Evolutionary conservation across 257 asterid genomes (phyloP).

Genomic region (Orobanche coerulescens): DNA sequence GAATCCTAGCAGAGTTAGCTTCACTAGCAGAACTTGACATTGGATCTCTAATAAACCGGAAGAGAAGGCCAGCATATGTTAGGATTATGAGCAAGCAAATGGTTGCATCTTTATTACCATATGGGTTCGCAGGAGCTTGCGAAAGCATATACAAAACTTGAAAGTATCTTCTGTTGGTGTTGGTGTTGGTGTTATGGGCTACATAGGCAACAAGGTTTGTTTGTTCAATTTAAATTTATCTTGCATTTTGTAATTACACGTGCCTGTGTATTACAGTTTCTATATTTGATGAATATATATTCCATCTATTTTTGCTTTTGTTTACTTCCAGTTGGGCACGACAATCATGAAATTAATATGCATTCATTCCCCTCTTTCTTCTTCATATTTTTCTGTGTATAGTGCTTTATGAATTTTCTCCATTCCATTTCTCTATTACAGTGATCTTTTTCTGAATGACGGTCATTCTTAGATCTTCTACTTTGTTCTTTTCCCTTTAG

Average conservation of each 20-base stretch:
- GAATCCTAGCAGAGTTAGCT: conserved; percentile 33
- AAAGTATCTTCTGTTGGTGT: conserved; percentile 77
- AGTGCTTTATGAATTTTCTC: too few relatives aligned
- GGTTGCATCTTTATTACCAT: conserved; percentile 79
- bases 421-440: too few relatives aligned
- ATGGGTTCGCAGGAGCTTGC: conserved; percentile 86
- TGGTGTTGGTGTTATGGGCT: conserved; percentile 98
- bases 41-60: conserved; percentile 55
- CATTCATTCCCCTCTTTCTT: too few relatives aligned
- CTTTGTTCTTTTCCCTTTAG: too few relatives aligned
- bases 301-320: too few relatives aligned
- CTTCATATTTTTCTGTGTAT: too few relatives aligned
- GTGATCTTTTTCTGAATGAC: too few relatives aligned
- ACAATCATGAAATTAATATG: too few relatives aligned
- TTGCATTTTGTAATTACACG: conserved; percentile 9
- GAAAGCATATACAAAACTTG: conserved; percentile 71
- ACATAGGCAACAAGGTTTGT: conserved; percentile 91
- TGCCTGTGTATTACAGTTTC: neutral
- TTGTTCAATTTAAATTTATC: conserved; percentile 21
- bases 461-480: too few relatives aligned
- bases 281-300: neutral
- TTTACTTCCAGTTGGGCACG: too few relatives aligned
- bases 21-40: conserved; percentile 71
- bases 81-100: conserved; percentile 92
- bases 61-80: conserved; percentile 69